Base-by-base conservation (phyloP, 2,329 filamentous ascomycete species). In the Saccharata proteae region DNA sequence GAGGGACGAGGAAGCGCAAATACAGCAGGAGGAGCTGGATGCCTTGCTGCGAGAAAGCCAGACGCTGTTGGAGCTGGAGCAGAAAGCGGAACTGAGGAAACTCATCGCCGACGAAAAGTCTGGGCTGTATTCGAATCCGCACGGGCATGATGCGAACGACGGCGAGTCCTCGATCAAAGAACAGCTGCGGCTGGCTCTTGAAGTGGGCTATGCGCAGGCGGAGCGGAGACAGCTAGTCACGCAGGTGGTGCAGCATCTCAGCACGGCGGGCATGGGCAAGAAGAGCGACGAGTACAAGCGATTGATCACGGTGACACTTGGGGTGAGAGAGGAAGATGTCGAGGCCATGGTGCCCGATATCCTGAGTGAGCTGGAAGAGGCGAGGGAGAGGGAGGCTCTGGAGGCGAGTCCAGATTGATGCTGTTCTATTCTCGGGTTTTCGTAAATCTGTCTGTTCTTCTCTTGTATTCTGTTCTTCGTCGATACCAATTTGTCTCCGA, bases 261-360 rank as follows among this genome's bases (percentile, higher is more conserved):
- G 71, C 26, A 67, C 75, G 39, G 75, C 80, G 8, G 80, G 80
- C 24, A 74, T 77, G 21, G 74, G 77, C 20, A 77, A 82, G 51
- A 75, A 76, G 49, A 80, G 80, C 41, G 76, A 77, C 43, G 74
- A 77, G 50, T 88, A 86, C 52, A 68, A 78, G 38, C 69, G 69
- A 34, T 63, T 85, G 17, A 70, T 84, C 18, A 71, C 71, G 37
- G 69, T 70, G 37, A 82, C 80, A 37, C 60, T 85, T 16, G 76
- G 77, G 16, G 66, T 75, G 11, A 66, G 71, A 42, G 77, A 80
- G 35, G 75, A 80, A 41, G 76, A 72, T 40, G 66, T 84, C 20
- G 79, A 84, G 49, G 62, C 65, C 26, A 75, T 67, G 58, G 40
- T 67, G 43, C 61, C 62, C 2, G 64, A 67, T 34, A 65, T 67